phyloP scores from a whole-genome alignment of 768 basidiomycete species.

The Dioszegia crocea region DNA sequence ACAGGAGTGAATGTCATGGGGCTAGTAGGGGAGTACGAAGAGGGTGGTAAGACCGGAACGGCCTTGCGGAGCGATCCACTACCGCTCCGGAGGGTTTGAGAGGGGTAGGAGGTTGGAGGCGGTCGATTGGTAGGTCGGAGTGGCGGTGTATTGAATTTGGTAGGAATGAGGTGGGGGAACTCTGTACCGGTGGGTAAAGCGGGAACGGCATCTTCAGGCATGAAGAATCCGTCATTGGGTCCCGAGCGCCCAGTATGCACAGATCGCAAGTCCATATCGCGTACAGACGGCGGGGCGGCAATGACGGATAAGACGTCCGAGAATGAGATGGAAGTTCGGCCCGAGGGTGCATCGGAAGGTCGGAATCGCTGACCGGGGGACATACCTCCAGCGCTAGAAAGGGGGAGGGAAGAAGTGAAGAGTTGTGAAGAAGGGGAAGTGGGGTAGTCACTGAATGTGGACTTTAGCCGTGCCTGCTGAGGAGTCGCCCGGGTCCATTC shows the following conservation, averaged over 20 bases:
- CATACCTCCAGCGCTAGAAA: not conserved
- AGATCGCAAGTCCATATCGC: not conserved
- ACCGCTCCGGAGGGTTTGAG: no score
- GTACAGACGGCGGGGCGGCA: constrained; percentile 5
- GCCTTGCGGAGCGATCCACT: not conserved
- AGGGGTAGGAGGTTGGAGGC: not conserved
- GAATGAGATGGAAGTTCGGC: constrained; percentile 2
- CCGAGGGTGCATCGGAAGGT: not conserved
- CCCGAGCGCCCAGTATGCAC: constrained; percentile 3
- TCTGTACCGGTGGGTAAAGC: not conserved
- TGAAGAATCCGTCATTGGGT: not conserved
- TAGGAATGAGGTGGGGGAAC: not conserved
- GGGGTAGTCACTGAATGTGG: not conserved
- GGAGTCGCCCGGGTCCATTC: constrained; percentile 1
- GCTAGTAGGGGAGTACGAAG: not conserved
- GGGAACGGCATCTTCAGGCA: not conserved
- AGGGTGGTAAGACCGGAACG: not conserved
- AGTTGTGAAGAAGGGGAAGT: not conserved
- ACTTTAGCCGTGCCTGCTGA: not conserved
- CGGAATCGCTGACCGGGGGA: not conserved
- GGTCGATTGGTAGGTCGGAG: not conserved
- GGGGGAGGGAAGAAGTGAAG: constrained; percentile 2
- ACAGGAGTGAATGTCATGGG: not conserved
- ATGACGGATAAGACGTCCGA: constrained; percentile 8
- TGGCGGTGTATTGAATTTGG: not conserved